Conservation (phyloP, 805 yeast species). For the Saturnispora diversa region DNA sequence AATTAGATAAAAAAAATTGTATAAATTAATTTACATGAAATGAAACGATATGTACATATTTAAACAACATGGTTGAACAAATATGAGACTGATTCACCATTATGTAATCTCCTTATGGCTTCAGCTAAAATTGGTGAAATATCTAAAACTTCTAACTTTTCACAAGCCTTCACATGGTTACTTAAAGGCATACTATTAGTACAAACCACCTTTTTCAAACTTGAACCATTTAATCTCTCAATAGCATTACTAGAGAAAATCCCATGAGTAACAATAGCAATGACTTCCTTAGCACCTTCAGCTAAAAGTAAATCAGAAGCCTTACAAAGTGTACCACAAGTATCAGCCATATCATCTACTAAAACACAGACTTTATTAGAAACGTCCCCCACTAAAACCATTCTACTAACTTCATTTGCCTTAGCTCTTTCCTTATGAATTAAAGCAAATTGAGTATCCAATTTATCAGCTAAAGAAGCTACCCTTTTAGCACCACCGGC, state of each 20-base stretch:
- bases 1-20: no score
- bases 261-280: slow-evolving; percentile 95
- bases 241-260: slow-evolving; percentile 82
- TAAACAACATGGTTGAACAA: slow-evolving; percentile 54
- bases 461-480: slow-evolving; percentile 84
- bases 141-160: slow-evolving; percentile 74
- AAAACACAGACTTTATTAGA: slow-evolving; percentile 71
- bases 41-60: background rate
- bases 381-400: slow-evolving; percentile 97
- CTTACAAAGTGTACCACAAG: slow-evolving; percentile 93
- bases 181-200: slow-evolving; percentile 89
- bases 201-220: slow-evolving; percentile 69
- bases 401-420: slow-evolving; percentile 89
- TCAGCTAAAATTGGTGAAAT: slow-evolving; percentile 85
- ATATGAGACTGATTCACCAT: slow-evolving; percentile 91
- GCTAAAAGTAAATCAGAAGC: slow-evolving; percentile 82
- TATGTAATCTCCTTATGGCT: slow-evolving; percentile 87
- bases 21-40: no score
- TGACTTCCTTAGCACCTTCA: slow-evolving; percentile 75
- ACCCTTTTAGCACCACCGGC: slow-evolving; percentile 99
- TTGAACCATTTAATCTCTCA: slow-evolving; percentile 58
- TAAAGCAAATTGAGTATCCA: slow-evolving; percentile 88
- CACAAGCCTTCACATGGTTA: slow-evolving; percentile 48
- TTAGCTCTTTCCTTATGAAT: slow-evolving; percentile 93
- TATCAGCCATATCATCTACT: slow-evolving; percentile 97